Evolutionary conservation across 352 stramenopile species (phyloP), one percentile per base, ranked within the genome.

Genomic region (Pythium dissotocum): DNA sequence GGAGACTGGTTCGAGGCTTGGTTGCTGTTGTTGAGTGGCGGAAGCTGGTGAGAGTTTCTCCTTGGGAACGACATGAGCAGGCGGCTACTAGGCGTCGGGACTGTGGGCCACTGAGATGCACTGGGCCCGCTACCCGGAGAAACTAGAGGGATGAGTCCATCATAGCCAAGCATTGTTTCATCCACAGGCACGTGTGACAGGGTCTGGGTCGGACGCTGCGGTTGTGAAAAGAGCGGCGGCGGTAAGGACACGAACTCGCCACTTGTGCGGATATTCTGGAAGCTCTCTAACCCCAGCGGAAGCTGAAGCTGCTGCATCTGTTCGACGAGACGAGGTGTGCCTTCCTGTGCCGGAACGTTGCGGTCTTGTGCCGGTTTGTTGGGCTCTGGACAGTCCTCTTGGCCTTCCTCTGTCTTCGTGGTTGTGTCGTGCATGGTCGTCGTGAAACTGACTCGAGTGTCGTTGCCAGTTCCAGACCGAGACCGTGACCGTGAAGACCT

Each of bases 361-460:
- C 46, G 33, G 36, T 58, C 59, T 36, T 46, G 9, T 10, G 9
- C 32, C 8, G 10, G 42, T 55, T 1, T 42, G 6, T 2, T 18
- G 7, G 13, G 36, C 8, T 8, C 35, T 42, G 49, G 26, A 30
- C 28, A 30, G 8, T 52, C 33, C 30, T 69, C 42, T 65, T 71
- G 56, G 16, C 63, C 35, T 56, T 71, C 64, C 33, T 53, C 35
- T n/a, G 49, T 32, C 21, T 44, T 12, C 28, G 28, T 30, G 48
- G 9, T 38, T 36, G 21, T 52, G 26, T 56, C 56, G 52, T 52
- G 26, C 64, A 65, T 70, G 32, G 14, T 61, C 60, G 60, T 28
- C 57, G 64, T 58, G 57, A 28, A 28, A 52, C n/a, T 71, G 56
- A 61, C 64, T 12, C 30, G 58, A 61, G 57, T 48, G 24, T 30